A percentile compares a stretch with the other conserved stretches of the same genome.
Evolutionary conservation across 1,284 basidiomycete genomes (phyloP).

Genomic region (Somion occarium): DNA sequence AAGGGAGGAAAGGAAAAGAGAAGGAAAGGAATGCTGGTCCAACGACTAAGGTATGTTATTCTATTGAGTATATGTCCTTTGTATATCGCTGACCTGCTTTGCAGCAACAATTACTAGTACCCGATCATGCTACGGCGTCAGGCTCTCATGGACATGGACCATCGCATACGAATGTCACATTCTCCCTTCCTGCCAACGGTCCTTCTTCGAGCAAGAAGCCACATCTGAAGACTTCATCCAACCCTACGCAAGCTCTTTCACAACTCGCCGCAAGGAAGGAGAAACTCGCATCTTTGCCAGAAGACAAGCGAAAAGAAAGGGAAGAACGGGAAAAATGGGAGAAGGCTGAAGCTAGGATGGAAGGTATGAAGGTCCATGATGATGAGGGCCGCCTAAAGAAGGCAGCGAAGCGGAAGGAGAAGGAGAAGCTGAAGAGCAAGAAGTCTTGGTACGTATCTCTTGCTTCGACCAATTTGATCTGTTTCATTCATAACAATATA

Average conservation of each 20-base stretch:
- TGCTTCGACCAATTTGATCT: constrained; percentile 6
- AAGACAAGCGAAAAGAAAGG: constrained; percentile 72
- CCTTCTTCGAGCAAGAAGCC: constrained; percentile 39
- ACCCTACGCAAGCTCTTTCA: constrained; percentile 79
- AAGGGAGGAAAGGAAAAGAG: constrained; percentile 43
- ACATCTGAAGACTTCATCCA: constrained; percentile 63
- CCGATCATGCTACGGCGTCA: constrained; percentile 36
- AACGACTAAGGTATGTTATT: constrained; percentile 45
- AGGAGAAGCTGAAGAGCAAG: constrained; percentile 79
- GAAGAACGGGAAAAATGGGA: constrained; percentile 83
- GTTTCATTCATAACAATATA: constrained; percentile 5
- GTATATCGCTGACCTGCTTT: neutral
- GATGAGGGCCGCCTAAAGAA: constrained; percentile 82
- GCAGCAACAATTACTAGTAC: constrained; percentile 73
- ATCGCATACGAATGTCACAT: constrained; percentile 60
- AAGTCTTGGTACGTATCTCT: constrained; percentile 68
- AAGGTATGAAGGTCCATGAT: constrained; percentile 85
- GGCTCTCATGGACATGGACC: constrained; percentile 28
- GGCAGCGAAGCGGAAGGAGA: constrained; percentile 86
- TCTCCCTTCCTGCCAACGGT: constrained; percentile 52
- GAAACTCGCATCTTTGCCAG: constrained; percentile 67
- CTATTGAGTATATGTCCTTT: neutral
- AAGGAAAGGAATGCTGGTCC: constrained; percentile 41
- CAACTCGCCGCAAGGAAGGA: constrained; percentile 74
- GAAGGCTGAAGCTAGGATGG: constrained; percentile 79